Percentiles rank a stretch among this genome's conserved stretches.
phyloP scores from a whole-genome alignment of 1,284 basidiomycete genomes.

The Stygiomarasmius scandens region DNA sequence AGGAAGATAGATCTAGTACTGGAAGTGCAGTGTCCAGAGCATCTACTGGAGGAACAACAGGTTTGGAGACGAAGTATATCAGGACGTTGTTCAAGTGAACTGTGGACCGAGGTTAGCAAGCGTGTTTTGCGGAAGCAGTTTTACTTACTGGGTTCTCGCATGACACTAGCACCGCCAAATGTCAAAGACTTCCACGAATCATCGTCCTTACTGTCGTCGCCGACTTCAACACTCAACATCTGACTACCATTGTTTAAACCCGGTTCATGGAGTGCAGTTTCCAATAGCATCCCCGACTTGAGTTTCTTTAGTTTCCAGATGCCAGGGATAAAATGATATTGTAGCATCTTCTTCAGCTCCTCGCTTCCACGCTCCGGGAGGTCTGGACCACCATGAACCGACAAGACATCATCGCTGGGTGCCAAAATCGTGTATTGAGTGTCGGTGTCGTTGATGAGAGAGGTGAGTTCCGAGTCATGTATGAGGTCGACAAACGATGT shows the following conservation, averaged over 20 bases:
- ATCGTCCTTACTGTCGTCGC: constrained; percentile 47
- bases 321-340: constrained; percentile 89
- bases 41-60: constrained; percentile 82
- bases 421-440: constrained; percentile 83
- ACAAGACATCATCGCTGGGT: constrained; percentile 85
- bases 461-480: constrained; percentile 77
- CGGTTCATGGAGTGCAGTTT: constrained; percentile 74
- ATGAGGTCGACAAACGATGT: constrained; percentile 88
- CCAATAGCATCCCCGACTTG: constrained; percentile 72
- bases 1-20: constrained; percentile 82
- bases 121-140: not conserved
- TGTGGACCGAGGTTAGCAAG: constrained; percentile 27
- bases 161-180: constrained; percentile 84
- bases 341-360: constrained; percentile 66
- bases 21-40: constrained; percentile 84
- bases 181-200: constrained; percentile 60
- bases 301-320: constrained; percentile 73
- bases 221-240: constrained; percentile 74
- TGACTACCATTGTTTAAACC: constrained; percentile 73
- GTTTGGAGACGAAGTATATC: constrained; percentile 89
- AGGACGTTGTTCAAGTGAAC: constrained; percentile 72
- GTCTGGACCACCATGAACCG: constrained; percentile 50
- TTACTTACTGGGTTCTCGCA: constrained; percentile 74
- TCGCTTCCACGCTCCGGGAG: constrained; percentile 68
- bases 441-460: constrained; percentile 79